Percentiles rank a stretch among this genome's conserved stretches.
These are phyloP conservation scores for Fusarium sp. DNA, from an alignment of 2,329 filamentous ascomycete genomes.

Conservation along the genomic window DNA sequence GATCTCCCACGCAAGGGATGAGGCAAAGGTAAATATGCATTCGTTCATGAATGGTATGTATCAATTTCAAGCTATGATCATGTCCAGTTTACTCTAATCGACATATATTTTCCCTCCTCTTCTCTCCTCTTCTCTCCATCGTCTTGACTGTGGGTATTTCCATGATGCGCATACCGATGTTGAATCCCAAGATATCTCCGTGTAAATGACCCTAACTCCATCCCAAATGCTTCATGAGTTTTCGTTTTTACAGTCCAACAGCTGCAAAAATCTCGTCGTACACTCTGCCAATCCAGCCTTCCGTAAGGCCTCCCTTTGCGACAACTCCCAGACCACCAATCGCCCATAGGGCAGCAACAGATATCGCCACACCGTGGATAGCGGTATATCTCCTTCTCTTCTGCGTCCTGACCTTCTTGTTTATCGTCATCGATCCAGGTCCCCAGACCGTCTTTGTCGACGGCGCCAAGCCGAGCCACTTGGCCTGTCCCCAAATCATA, in stretches of 20 bases:
- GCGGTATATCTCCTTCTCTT: conserved; percentile 76
- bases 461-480: conserved; percentile 78
- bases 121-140: conserved; percentile 12
- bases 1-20: background rate
- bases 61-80: background rate
- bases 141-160: conserved; percentile 40
- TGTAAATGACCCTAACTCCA: conserved; percentile 42
- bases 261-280: conserved; percentile 75
- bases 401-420: conserved; percentile 63
- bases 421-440: conserved; percentile 56
- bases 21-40: too few species aligned
- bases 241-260: conserved; percentile 45
- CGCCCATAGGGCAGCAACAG: conserved; percentile 78
- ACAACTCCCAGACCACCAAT: conserved; percentile 84
- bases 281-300: conserved; percentile 83
- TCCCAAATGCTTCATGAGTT: conserved; percentile 14
- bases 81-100: conserved; percentile 4
- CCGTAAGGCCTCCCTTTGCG: conserved; percentile 74
- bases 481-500: conserved; percentile 86
- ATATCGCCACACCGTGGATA: conserved; percentile 73
- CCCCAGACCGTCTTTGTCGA: conserved; percentile 61
- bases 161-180: conserved; percentile 30
- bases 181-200: conserved; percentile 27
- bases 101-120: background rate
- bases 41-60: background rate